Evolutionary conservation across 1,284 basidiomycete genomes (phyloP), one percentile per base, ranked within the genome.

Genomic region (Trametes sp.): DNA sequence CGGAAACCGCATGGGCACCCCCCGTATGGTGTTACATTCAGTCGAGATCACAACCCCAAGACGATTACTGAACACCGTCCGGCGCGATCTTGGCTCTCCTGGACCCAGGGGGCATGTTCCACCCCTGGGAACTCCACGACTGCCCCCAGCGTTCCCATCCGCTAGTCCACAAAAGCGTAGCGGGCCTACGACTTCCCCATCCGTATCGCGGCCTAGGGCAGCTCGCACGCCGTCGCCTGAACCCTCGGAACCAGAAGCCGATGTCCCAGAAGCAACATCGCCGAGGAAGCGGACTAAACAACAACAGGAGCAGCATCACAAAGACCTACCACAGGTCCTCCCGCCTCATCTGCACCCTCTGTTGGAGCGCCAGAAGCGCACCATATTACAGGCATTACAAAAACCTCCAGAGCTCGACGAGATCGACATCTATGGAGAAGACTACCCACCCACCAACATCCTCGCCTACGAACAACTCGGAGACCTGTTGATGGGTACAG

Each of bases 401-500:
- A 65, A 78, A 10, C 54, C 72, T 7, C 63, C 66, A 8, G 72
- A 72, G 26, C 53, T 69, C 21, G 68, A 67, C 16, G 63, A 61
- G 23, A 66, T 68, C 23, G 73, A 75, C 4, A 67, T 70, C 7
- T 74, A 75, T 9, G 69, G 69, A 21, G 73, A 77, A 11, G 70
- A 72, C 31, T 74, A 75, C 29, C 65, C 71, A 1, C 72, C 81
- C 4, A 79, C 85, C 2, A 91, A 90, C 68, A 72, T 66, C 1
- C 67, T 78, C 23, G 85, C 88, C 0, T 76, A 77, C 23, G 70
- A 83, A 41, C 86, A 90, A 52, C 74, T 97, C 5, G 72, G 77
- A 0, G 83, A 85, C 51, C 76, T 97, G 26, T 77, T 96, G 6
- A 75, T 78, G 24, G 94, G 94, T 2, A 94, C 93, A 0, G 83